These are phyloP conservation scores for Carex scoparia DNA, from an alignment of 176 grass and related monocot species.

Conservation along the genomic window DNA sequence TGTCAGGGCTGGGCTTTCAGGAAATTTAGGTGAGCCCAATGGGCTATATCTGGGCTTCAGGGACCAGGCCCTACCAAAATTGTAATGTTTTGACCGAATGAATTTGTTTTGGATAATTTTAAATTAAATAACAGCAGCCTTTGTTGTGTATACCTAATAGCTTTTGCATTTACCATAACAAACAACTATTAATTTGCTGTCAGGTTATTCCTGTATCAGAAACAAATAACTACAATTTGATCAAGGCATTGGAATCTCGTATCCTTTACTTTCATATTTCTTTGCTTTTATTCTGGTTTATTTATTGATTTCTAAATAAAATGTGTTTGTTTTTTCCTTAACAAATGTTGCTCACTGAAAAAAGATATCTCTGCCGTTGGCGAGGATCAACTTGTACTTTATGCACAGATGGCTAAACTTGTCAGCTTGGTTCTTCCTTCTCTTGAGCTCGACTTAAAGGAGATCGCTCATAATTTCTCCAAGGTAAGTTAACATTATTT, in stretches of 20 bases:
- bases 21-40: too few species aligned
- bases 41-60: too few species aligned
- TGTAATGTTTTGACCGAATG: background rate
- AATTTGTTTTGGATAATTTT: background rate
- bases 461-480: constrained; percentile 69
- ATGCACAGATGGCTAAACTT: constrained; percentile 94
- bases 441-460: constrained; percentile 62
- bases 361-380: constrained; percentile 69
- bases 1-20: too few species aligned
- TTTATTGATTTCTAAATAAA: background rate
- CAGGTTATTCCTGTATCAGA: constrained; percentile 65
- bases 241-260: constrained; percentile 75
- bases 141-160: background rate
- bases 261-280: constrained; percentile 39
- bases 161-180: background rate
- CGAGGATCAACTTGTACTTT: constrained; percentile 70
- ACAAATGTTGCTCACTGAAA: constrained; percentile 18
- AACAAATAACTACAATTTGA: constrained; percentile 59
- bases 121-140: background rate
- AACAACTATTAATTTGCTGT: constrained; percentile 14
- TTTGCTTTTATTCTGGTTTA: background rate
- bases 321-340: constrained; percentile 27
- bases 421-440: constrained; percentile 67
- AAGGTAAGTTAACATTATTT: constrained; percentile 50
- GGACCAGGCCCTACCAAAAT: background rate